Evolutionary conservation across 1,284 basidiomycete species (phyloP).

Genomic region (Puccinia horiana): DNA sequence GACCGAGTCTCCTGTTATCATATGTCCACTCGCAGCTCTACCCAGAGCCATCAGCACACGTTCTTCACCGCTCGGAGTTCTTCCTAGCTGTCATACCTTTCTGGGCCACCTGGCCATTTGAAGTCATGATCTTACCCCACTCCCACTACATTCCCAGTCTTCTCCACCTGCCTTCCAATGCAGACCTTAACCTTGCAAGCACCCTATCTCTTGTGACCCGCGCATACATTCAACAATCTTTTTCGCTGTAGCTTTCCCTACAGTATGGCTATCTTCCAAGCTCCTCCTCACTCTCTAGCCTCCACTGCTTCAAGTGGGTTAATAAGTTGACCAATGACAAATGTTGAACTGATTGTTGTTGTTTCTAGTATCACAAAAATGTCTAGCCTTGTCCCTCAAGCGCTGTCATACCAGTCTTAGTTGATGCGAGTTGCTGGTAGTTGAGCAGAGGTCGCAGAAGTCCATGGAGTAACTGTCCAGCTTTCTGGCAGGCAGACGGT

Average conservation of each 20-base stretch:
- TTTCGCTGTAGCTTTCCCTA: conserved; percentile 79
- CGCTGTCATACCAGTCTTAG: too few relatives aligned
- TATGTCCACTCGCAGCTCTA: conserved; percentile 74
- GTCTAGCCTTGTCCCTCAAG: too few relatives aligned
- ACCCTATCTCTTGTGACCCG: conserved; percentile 70
- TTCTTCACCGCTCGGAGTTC: conserved; percentile 72
- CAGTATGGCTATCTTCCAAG: conserved; percentile 92
- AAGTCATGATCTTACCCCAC: conserved; percentile 77
- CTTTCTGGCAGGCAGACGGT: too few relatives aligned
- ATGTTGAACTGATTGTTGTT: too few relatives aligned
- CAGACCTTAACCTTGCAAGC: conserved; percentile 69
- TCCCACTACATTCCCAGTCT: conserved; percentile 74
- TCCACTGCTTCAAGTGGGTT: too few relatives aligned
- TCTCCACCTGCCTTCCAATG: conserved; percentile 66
- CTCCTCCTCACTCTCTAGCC: conserved; percentile 63
- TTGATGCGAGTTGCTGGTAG: too few relatives aligned
- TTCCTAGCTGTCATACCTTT: conserved; percentile 89
- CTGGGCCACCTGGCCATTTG: conserved; percentile 97
- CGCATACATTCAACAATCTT: conserved; percentile 81
- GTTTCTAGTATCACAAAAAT: too few relatives aligned
- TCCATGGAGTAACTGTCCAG: too few relatives aligned
- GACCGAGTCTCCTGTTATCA: conserved; percentile 77
- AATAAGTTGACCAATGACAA: too few relatives aligned
- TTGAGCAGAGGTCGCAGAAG: too few relatives aligned
- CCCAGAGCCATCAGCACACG: conserved; percentile 63